These are phyloP conservation scores for Vickermania spadyakhi DNA, from an alignment of 208 protist species.

Conservation along the genomic window DNA sequence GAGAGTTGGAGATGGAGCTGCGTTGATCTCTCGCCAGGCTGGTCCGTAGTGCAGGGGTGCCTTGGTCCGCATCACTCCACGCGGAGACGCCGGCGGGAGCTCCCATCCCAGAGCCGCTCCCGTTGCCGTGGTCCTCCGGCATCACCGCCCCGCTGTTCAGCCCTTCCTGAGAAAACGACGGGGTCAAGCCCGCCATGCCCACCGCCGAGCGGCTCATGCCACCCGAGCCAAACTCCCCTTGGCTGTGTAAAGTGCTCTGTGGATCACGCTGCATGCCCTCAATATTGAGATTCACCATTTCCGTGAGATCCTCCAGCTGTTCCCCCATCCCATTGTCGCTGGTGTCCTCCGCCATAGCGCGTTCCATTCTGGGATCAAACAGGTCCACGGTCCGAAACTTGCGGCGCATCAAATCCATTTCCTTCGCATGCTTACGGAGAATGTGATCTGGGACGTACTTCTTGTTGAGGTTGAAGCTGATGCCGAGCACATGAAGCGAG, in stretches of 20 bases:
- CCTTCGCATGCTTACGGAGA: slow-evolving; percentile 43
- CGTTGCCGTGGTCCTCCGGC: too few relatives aligned
- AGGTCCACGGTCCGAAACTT: slow-evolving; percentile 11
- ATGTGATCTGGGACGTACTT: slow-evolving; percentile 83
- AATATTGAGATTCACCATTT: neutral
- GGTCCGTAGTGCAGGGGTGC: neutral
- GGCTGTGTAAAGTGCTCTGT: neutral
- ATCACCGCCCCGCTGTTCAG: neutral
- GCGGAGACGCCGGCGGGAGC: neutral
- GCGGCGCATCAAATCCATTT: slow-evolving; percentile 20
- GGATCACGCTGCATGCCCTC: neutral
- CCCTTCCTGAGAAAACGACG: neutral
- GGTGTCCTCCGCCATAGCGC: slow-evolving; percentile 10
- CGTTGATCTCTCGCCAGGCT: neutral
- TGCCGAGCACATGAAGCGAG: slow-evolving; percentile 49
- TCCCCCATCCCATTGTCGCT: neutral
- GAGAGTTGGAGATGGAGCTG: neutral
- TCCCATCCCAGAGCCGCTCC: neutral
- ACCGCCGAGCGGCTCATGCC: neutral
- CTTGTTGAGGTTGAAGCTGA: slow-evolving; percentile 72
- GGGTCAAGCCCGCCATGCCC: neutral
- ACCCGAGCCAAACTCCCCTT: neutral
- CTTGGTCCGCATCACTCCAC: neutral
- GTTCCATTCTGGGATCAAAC: slow-evolving; percentile 14
- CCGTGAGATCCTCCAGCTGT: neutral